Evolutionary conservation across 1,139 yeast genomes (phyloP), one percentile per base, ranked within the genome.

Genomic region (Saccharomyces pastorianus): DNA sequence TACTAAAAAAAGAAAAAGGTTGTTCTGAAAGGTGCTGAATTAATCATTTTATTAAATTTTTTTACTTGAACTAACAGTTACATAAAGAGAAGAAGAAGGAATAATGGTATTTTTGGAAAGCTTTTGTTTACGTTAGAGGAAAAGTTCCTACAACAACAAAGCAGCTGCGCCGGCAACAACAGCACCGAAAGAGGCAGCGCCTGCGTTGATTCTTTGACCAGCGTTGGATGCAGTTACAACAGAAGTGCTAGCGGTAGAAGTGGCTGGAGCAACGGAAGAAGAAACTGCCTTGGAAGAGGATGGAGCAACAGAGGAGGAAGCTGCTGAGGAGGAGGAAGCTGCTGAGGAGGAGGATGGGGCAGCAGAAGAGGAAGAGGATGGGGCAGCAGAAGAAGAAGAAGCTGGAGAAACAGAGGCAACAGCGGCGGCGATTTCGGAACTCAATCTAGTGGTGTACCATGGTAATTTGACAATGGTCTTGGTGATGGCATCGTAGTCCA

Each of bases 401-500:
- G 61, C 44, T 32, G 53, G 44, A 42, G 54, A 44, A 53, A 64
- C 58, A 56, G 68, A 60, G 11, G 58, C 61, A 42, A 58, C 61
- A 34, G 58, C 57, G 28, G 67, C 65, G 32, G 59, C 67, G 44
- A 72, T 59, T 49, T 59, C 58, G 20, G 66, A 64, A 14, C 52
- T 59, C 50, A 70, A 58, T 70, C 79, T 73, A 41, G 71, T 58
- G 7, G 74, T 67, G 63, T 74, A 75, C 78, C 78, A 75, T 62
- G 78, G 77, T 52, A 75, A 65, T 38, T 64, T 69, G 38, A 76
- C 68, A 26, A 71, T 73, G 55, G 73, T 72, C 23, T 67, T 55
- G n/a, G 71, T 61, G 42, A 68, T 65, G 9, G 62, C 67, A 49
- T 61, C 46, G 54, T 58, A 52, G 57, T 68, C 65, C 48, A 68